Evolutionary conservation across 2,329 filamentous ascomycete genomes (phyloP).

Genomic region (Aspergillus piperis): DNA sequence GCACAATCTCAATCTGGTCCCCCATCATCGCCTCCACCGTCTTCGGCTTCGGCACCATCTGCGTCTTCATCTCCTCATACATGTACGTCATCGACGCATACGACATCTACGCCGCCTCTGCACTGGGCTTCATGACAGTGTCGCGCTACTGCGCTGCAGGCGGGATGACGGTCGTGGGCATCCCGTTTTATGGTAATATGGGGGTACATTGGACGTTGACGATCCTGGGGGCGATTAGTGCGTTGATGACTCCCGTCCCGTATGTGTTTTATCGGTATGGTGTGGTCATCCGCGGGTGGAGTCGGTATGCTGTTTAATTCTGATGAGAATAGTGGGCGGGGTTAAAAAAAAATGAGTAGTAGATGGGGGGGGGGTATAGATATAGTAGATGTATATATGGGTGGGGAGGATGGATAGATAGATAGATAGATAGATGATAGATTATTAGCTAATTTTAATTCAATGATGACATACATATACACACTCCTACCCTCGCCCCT

Average conservation of each 20-base stretch:
- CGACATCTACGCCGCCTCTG: constrained; percentile 54
- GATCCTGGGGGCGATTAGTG: constrained; percentile 42
- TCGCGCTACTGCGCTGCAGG: constrained; percentile 45
- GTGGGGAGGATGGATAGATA: too few species aligned
- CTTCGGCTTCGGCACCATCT: constrained; percentile 55
- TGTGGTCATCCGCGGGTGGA: constrained; percentile 23
- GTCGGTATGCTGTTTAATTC: constrained; percentile 12
- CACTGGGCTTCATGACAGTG: constrained; percentile 48
- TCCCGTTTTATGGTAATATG: constrained; percentile 45
- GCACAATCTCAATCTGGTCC: constrained; percentile 53
- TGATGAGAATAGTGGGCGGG: too few species aligned
- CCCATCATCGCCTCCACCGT: constrained; percentile 53
- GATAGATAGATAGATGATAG: too few species aligned
- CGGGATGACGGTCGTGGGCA: constrained; percentile 39
- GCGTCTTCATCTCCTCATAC: constrained; percentile 54
- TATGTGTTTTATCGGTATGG: constrained; percentile 35
- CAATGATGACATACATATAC: too few species aligned
- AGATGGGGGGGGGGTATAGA: too few species aligned
- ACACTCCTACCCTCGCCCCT: too few species aligned
- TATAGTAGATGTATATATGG: too few species aligned
- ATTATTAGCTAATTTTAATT: too few species aligned
- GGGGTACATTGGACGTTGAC: constrained; percentile 49
- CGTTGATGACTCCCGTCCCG: constrained; percentile 47
- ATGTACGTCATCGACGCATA: constrained; percentile 63
- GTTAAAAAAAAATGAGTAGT: too few species aligned